Evolutionary conservation across 805 yeast genomes (phyloP), one percentile per base, ranked within the genome.

Genomic region (Kazachstania bromeliacearum): DNA sequence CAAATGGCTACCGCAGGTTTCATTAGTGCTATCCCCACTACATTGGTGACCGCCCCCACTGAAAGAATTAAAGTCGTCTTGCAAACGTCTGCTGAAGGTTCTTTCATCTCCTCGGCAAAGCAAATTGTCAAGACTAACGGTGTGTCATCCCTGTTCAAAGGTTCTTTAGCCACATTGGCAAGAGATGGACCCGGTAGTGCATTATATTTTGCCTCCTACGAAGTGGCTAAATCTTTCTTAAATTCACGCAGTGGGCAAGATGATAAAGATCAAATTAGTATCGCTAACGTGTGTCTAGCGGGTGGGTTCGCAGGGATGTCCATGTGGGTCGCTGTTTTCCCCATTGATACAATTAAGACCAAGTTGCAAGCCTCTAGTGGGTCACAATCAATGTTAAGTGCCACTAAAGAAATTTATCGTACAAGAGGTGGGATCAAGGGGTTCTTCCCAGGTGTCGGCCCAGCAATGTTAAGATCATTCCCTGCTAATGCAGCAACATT

Each of bases 401-500:
- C 85, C 24, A 74, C 95, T 7, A 64, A 65, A 39, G 66, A 71
- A 36, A 79, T 89, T 34, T 85, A 87, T 57, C 57, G 64, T 4
- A 42, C 41, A 5, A 73, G 73, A 43, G 89, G 88, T 16, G 96
- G 96, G 18, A 46, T 85, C 45, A 81, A 77, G 56, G 95, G 94
- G 0, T 89, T 89, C 64, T 89, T 88, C 84, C 97, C 97, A 3
- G 98, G 98, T 39, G 70, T 89, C 17, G 96, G 96, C 0, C 96
- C 98, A 5, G 97, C 97, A 2, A 66, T 89, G 53, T 75, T 85
- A 18, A 74, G 98, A 60, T 79, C 94, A 28, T 89, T 92, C 80
- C 97, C 97, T 3, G 97, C 97, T 16, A 89, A 92, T 61, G 98
- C 98, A n/a, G 97, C 98, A 7, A 88, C 97, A 2, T 89, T 89